phyloP scores from a whole-genome alignment of 148 eudicot species.

The Vaccinium vitisidaea region DNA sequence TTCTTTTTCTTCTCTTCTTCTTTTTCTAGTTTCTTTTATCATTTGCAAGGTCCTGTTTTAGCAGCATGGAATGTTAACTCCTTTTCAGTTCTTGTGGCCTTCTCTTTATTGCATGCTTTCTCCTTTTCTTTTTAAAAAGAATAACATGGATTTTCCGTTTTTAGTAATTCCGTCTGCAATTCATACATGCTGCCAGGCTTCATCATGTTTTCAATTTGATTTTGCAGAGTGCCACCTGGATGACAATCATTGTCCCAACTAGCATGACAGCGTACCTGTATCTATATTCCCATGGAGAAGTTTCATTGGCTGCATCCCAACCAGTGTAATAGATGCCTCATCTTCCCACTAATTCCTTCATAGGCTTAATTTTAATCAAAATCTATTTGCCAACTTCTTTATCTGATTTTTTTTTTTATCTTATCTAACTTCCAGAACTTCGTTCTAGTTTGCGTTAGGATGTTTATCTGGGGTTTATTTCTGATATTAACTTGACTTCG shows the following conservation, averaged over 20 bases:
- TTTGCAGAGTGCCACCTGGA: conserved; percentile 97
- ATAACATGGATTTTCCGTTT: not conserved
- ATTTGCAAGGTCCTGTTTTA: not conserved
- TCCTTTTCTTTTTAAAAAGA: not conserved
- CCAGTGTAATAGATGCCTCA: conserved; percentile 99
- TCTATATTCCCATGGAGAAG: conserved; percentile 98
- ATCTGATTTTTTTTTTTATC: not conserved
- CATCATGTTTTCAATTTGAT: conserved; percentile 17
- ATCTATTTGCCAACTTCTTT: not conserved
- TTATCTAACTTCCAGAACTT: conserved; percentile 1
- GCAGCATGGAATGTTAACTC: not conserved
- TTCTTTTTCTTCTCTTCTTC: not conserved
- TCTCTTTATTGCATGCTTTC: not conserved
- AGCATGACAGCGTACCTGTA: conserved; percentile 99
- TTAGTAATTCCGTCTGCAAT: not conserved
- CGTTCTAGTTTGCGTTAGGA: not conserved
- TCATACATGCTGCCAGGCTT: not conserved
- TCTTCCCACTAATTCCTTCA: conserved; percentile 22
- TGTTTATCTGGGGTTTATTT: not conserved
- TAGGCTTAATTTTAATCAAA: not conserved
- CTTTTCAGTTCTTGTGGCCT: not conserved
- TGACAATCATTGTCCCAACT: conserved; percentile 94
- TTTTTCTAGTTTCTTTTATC: not conserved
- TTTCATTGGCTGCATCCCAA: conserved; percentile 95
- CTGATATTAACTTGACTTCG: not conserved